Evolutionary conservation across 345 rosid species (phyloP).

Genomic region (Fremontodendron californicum): DNA sequence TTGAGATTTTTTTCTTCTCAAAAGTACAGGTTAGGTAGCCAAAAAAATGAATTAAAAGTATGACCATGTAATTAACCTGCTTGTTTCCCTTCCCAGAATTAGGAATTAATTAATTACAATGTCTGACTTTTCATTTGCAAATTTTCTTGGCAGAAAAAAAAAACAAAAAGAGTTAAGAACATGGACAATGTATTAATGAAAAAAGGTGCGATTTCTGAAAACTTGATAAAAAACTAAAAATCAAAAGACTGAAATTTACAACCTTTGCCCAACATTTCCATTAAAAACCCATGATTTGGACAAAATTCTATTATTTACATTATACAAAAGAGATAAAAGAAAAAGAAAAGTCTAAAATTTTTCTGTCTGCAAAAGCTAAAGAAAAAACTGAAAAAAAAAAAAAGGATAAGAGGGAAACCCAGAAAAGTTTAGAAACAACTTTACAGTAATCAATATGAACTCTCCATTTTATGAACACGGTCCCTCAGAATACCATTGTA

Average conservation of each 20-base stretch:
- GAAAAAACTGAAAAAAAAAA: background rate
- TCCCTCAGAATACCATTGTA: conserved; percentile 66
- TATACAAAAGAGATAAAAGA: background rate
- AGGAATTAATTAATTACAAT: background rate
- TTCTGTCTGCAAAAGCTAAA: background rate
- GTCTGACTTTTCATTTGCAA: background rate
- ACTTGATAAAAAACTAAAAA: background rate
- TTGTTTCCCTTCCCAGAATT: background rate
- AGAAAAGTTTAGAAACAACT: background rate
- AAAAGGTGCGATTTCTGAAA: no score
- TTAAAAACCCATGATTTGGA: background rate
- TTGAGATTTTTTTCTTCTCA: background rate
- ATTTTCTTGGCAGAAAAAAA: background rate
- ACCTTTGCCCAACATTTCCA: background rate
- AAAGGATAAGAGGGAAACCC: background rate
- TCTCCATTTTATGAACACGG: conserved; percentile 39
- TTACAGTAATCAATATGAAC: conserved; percentile 28
- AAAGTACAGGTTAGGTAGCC: background rate
- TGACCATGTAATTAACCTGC: background rate
- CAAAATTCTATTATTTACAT: background rate
- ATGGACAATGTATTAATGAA: no score
- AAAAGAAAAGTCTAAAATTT: background rate
- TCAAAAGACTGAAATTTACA: background rate
- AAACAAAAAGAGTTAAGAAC: no score
- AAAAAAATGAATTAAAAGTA: background rate